These are phyloP conservation scores for Mycosphaerella arachidis DNA, from an alignment of 2,329 filamentous ascomycete species.

Conservation along the genomic window DNA sequence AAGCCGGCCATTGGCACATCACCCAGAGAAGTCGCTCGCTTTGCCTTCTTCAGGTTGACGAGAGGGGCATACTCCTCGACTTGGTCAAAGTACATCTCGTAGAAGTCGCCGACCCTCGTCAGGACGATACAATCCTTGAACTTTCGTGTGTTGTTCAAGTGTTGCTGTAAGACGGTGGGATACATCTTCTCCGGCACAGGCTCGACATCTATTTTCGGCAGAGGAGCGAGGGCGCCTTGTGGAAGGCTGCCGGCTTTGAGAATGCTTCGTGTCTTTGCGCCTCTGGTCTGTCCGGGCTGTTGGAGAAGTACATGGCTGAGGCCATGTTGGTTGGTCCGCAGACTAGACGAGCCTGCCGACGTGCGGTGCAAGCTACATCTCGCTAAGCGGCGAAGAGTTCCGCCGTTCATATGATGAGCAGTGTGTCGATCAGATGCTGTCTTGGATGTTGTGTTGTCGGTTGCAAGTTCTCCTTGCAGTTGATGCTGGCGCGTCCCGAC, in stretches of 20 bases:
- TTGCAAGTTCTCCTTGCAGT: neutral
- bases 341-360: neutral
- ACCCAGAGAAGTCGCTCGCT: constrained; percentile 72
- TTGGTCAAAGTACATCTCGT: constrained; percentile 96
- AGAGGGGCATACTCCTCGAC: constrained; percentile 83
- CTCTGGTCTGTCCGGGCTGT: neutral
- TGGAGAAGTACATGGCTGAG: neutral
- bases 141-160: constrained; percentile 80
- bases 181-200: constrained; percentile 53
- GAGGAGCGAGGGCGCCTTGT: constrained; percentile 50
- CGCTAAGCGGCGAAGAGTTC: neutral
- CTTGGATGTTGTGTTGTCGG: neutral
- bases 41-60: constrained; percentile 79
- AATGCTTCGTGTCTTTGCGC: constrained; percentile 39
- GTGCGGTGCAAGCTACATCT: neutral
- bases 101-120: constrained; percentile 91
- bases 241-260: constrained; percentile 46
- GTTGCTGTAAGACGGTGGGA: constrained; percentile 84
- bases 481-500: neutral
- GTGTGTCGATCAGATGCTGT: neutral
- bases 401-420: neutral
- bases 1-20: constrained; percentile 93
- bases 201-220: constrained; percentile 42
- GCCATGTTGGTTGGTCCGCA: neutral
- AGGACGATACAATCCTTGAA: constrained; percentile 87